A percentile compares a stretch with the other conserved stretches of the same genome.
Evolutionary conservation across 1,284 basidiomycete species (phyloP).

Genomic region (Pseudozyma pruni): DNA sequence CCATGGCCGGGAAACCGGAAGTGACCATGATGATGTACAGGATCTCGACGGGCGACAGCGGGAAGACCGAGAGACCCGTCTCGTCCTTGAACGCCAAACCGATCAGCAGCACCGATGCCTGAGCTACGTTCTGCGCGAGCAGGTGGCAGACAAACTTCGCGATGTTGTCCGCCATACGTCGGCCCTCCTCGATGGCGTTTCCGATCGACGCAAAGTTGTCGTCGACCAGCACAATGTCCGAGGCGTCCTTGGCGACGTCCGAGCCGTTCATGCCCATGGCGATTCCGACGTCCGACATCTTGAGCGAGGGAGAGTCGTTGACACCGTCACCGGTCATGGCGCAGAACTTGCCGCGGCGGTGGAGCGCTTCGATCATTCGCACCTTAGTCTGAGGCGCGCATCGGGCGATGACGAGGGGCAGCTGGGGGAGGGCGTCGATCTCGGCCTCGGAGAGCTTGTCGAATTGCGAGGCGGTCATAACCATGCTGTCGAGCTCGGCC

Average conservation of each 20-base stretch:
- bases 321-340: constrained; percentile 68
- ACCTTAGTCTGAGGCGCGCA: constrained; percentile 72
- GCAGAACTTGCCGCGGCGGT: constrained; percentile 68
- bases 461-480: constrained; percentile 74
- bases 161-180: constrained; percentile 71
- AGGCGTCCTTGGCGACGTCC: constrained; percentile 70
- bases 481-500: constrained; percentile 49
- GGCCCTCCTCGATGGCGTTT: constrained; percentile 76
- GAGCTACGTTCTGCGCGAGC: constrained; percentile 65
- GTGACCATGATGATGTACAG: constrained; percentile 71
- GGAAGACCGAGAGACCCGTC: constrained; percentile 74
- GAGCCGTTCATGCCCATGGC: constrained; percentile 66
- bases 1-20: constrained; percentile 68
- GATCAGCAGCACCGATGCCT: constrained; percentile 70
- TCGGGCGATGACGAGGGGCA: constrained; percentile 74
- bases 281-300: constrained; percentile 66
- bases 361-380: constrained; percentile 74
- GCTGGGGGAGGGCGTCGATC: constrained; percentile 72
- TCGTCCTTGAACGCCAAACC: constrained; percentile 77
- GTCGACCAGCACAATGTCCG: constrained; percentile 76
- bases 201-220: constrained; percentile 80
- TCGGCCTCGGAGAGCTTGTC: constrained; percentile 75
- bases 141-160: constrained; percentile 69
- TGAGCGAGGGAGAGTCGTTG: constrained; percentile 67
- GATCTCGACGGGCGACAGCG: constrained; percentile 76